Conservation (phyloP, 352 stramenopile species). For the Phytopythium oedochilum region DNA sequence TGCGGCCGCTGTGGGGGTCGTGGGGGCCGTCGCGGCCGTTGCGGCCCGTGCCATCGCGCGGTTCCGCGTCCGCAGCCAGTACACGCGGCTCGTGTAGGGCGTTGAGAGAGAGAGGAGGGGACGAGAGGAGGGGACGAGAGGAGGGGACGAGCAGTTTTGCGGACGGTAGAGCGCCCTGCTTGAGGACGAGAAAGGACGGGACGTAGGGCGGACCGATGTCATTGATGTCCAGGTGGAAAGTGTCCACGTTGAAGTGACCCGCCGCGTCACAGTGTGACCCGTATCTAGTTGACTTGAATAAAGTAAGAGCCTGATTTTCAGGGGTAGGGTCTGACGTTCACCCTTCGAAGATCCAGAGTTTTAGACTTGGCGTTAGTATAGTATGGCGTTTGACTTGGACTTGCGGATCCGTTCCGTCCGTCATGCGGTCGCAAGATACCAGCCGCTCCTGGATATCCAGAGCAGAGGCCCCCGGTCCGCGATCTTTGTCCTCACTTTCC, state of each 20-base stretch:
- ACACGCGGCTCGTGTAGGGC: slow-evolving; percentile 44
- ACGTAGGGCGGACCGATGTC: too few species aligned
- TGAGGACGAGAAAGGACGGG: too few species aligned
- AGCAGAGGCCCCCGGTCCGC: too few species aligned
- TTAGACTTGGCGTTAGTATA: too few species aligned
- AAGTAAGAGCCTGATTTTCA: not conserved
- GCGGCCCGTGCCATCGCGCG: slow-evolving; percentile 36
- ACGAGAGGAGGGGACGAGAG: not conserved
- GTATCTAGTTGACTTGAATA: not conserved
- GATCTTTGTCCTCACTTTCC: not conserved
- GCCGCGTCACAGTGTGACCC: not conserved
- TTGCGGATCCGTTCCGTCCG: too few species aligned
- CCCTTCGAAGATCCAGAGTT: not conserved
- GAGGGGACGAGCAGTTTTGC: not conserved
- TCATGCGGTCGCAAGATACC: too few species aligned
- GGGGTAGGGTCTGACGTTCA: not conserved
- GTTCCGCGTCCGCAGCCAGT: slow-evolving; percentile 44
- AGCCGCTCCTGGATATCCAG: too few species aligned
- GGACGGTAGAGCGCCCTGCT: not conserved
- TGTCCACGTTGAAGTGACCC: not conserved
- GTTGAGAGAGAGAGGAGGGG: not conserved
- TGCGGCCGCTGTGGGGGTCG: slow-evolving; percentile 10
- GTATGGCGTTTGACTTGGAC: too few species aligned
- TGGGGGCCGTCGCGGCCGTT: slow-evolving; percentile 33
- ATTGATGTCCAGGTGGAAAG: too few species aligned